These are phyloP conservation scores for Sarocladiaceae sp. DNA, from an alignment of 2,329 filamentous ascomycete genomes.

Conservation along the genomic window DNA sequence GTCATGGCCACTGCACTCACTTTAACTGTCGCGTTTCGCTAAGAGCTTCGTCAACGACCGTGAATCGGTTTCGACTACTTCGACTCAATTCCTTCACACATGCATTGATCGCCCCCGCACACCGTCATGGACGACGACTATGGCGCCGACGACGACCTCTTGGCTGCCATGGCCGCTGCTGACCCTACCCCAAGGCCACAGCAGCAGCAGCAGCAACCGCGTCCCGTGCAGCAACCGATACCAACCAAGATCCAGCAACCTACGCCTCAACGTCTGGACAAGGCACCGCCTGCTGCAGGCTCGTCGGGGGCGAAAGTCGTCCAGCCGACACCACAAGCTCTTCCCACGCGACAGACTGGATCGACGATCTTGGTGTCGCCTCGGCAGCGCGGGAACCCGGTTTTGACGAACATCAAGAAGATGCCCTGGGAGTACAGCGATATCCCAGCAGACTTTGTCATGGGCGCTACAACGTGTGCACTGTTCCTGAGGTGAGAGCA, in stretches of 20 bases:
- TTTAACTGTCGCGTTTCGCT: too few species aligned
- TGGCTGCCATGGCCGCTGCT: constrained; percentile 48
- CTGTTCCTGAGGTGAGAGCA: constrained; percentile 70
- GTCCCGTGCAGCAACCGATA: constrained; percentile 30
- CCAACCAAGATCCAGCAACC: constrained; percentile 37
- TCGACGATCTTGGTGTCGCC: constrained; percentile 85
- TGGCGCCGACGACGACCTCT: constrained; percentile 49
- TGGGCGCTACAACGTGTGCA: constrained; percentile 82
- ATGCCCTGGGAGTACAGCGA: constrained; percentile 96
- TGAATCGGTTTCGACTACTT: constrained; percentile 13
- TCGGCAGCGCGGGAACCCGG: constrained; percentile 90
- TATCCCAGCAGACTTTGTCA: constrained; percentile 88
- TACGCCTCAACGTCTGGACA: constrained; percentile 51
- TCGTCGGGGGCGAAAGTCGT: constrained; percentile 52
- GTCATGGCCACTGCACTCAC: too few species aligned
- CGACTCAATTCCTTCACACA: neutral
- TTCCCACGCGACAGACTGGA: constrained; percentile 55
- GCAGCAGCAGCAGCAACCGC: constrained; percentile 9
- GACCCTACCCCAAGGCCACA: constrained; percentile 21
- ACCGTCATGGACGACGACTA: constrained; percentile 46
- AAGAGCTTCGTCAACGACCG: too few species aligned
- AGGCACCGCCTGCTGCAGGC: constrained; percentile 26
- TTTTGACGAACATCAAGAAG: constrained; percentile 73
- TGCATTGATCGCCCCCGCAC: constrained; percentile 16
- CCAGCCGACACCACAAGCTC: constrained; percentile 83